Base-by-base conservation (phyloP, 2,329 filamentous ascomycete genomes). In the Nemania sp. region DNA sequence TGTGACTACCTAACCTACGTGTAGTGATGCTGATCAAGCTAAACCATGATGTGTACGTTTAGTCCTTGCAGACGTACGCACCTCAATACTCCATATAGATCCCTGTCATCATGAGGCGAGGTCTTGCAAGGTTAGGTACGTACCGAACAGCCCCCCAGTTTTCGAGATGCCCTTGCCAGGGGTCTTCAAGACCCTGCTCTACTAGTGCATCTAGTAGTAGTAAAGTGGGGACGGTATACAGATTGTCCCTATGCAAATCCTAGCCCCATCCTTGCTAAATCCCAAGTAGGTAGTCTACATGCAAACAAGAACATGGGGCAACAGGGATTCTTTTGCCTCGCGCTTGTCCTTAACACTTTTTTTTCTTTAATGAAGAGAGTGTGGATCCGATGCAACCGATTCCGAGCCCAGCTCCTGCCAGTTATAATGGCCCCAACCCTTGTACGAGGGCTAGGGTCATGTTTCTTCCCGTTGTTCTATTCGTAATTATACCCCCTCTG, bases 71-170 rank as follows among this genome's bases (percentile, higher is more conserved):
- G 18, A 18, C 38, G 22, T 43, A 27, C 29, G 29, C 38, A 22
- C 29, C 18, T 54, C 8, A 18, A 27, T 41, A 49, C 20, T 24
- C 41, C 22, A 58, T 55, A 38, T n/a, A 43, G 26, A 67, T 60
- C 61, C 60, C 13, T 26, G 61, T 49, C 61, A 38, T 41, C 49
- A 65, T 68, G 62, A 62, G 66, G 66, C 53, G 54, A 52, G 53
- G 62, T 35, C n/a, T 47, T 20, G 27, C 22, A 55, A 64, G 49
- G 24, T 26, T 35, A 35, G 55, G 62, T 68, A 66, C 53, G 53
- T 56, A 62, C 45, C 22, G 1, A 55, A 22, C 5, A 51, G 61
- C 29, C 35, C 60, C 59, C 60, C 38, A 15, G 43, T 53, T 35
- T 24, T 8, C 51, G 56, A 27, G 18, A n/a, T 15, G 35, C 57